phyloP scores from a whole-genome alignment of 768 basidiomycete species.

The Cyclocybe aegerita region DNA sequence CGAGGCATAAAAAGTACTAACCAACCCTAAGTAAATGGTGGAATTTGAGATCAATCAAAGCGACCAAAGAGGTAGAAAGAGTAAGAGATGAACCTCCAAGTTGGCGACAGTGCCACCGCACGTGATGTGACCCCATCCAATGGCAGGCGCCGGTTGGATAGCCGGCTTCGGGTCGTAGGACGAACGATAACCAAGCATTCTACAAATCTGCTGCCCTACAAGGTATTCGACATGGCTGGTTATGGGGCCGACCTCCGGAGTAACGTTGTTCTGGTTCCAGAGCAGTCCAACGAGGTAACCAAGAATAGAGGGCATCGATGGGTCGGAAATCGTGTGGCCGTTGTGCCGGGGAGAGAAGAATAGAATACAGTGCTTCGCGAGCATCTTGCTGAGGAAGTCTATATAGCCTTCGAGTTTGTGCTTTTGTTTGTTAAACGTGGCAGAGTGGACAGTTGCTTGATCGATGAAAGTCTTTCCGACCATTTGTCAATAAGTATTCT shows the following conservation, averaged over 20 bases:
- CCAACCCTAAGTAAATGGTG: too few species aligned
- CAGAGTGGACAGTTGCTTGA: background rate
- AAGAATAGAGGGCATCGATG: conserved; percentile 12
- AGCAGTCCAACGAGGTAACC: conserved; percentile 16
- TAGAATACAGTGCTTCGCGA: conserved; percentile 4
- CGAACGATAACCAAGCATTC: conserved; percentile 35
- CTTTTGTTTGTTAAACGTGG: background rate
- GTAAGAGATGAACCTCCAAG: conserved; percentile 28
- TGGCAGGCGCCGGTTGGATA: conserved; percentile 4
- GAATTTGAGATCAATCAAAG: too few species aligned
- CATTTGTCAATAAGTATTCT: conserved; percentile 4
- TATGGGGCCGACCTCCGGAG: conserved; percentile 37
- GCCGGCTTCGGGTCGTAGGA: conserved; percentile 3
- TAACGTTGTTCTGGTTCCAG: conserved; percentile 37
- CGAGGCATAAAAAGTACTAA: too few species aligned
- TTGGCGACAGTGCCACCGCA: conserved; percentile 45
- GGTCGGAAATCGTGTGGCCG: conserved; percentile 14
- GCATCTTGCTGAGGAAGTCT: background rate
- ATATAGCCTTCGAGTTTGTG: background rate
- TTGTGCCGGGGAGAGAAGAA: conserved; percentile 18
- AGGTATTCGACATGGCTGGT: conserved; percentile 36
- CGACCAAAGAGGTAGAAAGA: too few species aligned
- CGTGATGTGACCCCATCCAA: conserved; percentile 44
- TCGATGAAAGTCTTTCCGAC: background rate
- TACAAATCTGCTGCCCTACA: conserved; percentile 38